Evolutionary conservation across 2,329 filamentous ascomycete species (phyloP).

Genomic region (Epichloe brachyelytri): DNA sequence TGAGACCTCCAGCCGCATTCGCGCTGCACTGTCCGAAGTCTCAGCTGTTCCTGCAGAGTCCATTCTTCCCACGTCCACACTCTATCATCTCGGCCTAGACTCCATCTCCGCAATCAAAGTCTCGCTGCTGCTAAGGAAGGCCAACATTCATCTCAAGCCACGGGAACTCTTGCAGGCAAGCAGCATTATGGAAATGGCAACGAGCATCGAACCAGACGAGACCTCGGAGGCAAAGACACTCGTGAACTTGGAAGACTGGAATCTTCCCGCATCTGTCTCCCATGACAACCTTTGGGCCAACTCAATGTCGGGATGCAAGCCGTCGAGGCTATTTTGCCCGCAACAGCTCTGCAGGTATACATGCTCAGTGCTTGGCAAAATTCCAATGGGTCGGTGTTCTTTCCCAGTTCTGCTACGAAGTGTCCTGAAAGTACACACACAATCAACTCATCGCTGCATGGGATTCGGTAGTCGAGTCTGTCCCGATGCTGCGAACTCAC

Average conservation of each 20-base stretch:
- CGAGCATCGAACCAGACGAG: constrained; percentile 5
- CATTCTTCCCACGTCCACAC: constrained; percentile 48
- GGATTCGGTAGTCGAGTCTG: constrained; percentile 38
- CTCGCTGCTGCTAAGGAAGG: constrained; percentile 53
- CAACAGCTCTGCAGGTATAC: constrained; percentile 65
- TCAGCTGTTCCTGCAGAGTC: constrained; percentile 45
- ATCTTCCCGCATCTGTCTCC: constrained; percentile 25
- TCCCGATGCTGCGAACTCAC: constrained; percentile 55
- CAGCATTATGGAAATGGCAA: constrained; percentile 52
- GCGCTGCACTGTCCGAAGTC: constrained; percentile 38
- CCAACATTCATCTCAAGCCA: constrained; percentile 49
- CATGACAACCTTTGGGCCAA: constrained; percentile 22
- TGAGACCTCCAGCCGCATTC: constrained; percentile 23
- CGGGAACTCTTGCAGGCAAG: constrained; percentile 56
- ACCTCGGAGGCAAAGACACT: not conserved
- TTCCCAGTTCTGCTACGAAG: constrained; percentile 51
- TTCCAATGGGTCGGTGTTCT: constrained; percentile 54
- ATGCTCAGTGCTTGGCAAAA: constrained; percentile 69
- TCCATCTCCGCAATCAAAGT: constrained; percentile 88
- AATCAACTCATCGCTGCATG: constrained; percentile 45
- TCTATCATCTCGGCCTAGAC: constrained; percentile 80
- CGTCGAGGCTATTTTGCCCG: constrained; percentile 50
- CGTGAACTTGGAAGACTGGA: constrained; percentile 8
- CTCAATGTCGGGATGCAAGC: constrained; percentile 28
- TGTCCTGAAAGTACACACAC: constrained; percentile 27